These are phyloP conservation scores for Coleophoma cylindrospora DNA, from an alignment of 2,329 filamentous ascomycete genomes.

Conservation along the genomic window DNA sequence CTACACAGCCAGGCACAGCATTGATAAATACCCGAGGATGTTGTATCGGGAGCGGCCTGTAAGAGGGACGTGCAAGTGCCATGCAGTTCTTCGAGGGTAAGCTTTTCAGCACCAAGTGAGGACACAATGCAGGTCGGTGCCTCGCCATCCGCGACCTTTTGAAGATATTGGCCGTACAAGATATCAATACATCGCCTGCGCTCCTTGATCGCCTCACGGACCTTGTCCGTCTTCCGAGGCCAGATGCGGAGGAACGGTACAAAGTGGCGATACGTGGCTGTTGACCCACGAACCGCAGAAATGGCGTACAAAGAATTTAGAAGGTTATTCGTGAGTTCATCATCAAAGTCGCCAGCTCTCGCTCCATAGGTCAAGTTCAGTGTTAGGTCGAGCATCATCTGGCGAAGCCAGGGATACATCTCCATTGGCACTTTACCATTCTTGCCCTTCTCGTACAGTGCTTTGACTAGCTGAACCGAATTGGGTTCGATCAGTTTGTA, in stretches of 20 bases:
- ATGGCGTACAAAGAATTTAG: conserved; percentile 16
- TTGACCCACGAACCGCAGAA: conserved; percentile 17
- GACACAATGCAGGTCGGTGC: conserved; percentile 5
- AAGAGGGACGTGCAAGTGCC: conserved; percentile 19
- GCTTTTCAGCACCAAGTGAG: conserved; percentile 9
- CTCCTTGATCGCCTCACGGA: too few species aligned
- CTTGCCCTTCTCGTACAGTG: conserved; percentile 9
- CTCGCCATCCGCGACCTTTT: conserved; percentile 4
- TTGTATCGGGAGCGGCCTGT: conserved; percentile 20
- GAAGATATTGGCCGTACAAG: conserved; percentile 2
- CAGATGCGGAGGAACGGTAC: conserved; percentile 8
- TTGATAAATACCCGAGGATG: conserved; percentile 16
- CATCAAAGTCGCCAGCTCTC: conserved; percentile 15
- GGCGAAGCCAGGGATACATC: conserved; percentile 14
- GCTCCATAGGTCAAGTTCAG: conserved; percentile 20
- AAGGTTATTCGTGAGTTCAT: conserved; percentile 14
- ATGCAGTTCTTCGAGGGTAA: conserved; percentile 17
- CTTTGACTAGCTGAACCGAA: conserved; percentile 8
- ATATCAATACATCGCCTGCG: conserved; percentile 3
- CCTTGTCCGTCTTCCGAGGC: too few species aligned
- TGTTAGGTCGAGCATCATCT: conserved; percentile 18
- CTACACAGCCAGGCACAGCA: conserved; percentile 15
- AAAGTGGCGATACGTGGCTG: conserved; percentile 15
- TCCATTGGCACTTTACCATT: conserved; percentile 13
- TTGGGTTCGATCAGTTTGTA: conserved; percentile 17